These are phyloP conservation scores for Penicillium sp. DNA, from an alignment of 2,329 filamentous ascomycete genomes.

Conservation along the genomic window DNA sequence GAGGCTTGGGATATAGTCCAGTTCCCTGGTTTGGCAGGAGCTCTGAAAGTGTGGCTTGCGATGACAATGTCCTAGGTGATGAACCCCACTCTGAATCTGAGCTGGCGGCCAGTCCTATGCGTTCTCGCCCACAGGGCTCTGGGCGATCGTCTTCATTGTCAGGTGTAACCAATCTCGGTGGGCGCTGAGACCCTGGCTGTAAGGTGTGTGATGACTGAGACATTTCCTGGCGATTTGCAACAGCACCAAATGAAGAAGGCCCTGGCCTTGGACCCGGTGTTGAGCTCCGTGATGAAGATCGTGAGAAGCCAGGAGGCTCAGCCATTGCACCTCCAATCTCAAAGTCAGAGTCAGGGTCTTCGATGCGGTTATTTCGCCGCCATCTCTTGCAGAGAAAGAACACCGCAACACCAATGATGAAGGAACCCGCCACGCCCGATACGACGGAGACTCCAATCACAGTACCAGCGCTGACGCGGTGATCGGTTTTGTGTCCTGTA, in stretches of 20 bases:
- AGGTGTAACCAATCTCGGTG: conserved; percentile 19
- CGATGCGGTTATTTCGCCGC: conserved; percentile 23
- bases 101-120: conserved; percentile 22
- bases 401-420: conserved; percentile 33
- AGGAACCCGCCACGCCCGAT: conserved; percentile 35
- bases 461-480: conserved; percentile 27
- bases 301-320: conserved; percentile 34
- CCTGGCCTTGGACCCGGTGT: conserved; percentile 8
- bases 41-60: conserved; percentile 39
- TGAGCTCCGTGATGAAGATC: conserved; percentile 25
- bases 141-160: not conserved
- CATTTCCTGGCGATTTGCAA: conserved; percentile 16
- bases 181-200: conserved; percentile 15
- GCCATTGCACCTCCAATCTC: conserved; percentile 42
- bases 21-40: conserved; percentile 36
- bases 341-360: conserved; percentile 29
- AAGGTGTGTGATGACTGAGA: conserved; percentile 12
- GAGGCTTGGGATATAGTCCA: conserved; percentile 39
- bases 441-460: conserved; percentile 39
- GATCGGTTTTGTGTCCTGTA: conserved; percentile 1
- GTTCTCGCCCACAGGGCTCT: conserved; percentile 1
- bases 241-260: conserved; percentile 7
- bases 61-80: conserved; percentile 32
- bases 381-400: conserved; percentile 33
- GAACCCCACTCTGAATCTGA: conserved; percentile 26